Base-by-base conservation (phyloP, 192 early-diverging fungal species). In the Chytriomyces sp. region DNA sequence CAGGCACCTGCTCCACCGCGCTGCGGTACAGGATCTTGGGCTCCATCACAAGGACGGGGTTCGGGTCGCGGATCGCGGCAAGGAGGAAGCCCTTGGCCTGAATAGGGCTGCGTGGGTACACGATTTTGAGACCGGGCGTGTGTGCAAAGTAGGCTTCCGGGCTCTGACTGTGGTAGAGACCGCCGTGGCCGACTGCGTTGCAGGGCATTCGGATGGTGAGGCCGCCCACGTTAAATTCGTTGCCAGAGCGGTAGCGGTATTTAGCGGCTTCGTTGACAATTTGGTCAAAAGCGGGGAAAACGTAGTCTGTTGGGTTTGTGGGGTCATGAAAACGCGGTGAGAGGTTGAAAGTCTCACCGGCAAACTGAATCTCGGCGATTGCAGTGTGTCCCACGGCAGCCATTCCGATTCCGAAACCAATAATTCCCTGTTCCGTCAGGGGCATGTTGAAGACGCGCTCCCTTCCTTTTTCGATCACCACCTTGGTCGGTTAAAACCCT, bases 321-420 rank as follows among this genome's bases (percentile, higher is more conserved):
- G n/a, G n/a, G n/a, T n/a, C n/a, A n/a, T n/a, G n/a, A n/a, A n/a
- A n/a, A n/a, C n/a, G n/a, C n/a, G n/a, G n/a, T n/a, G n/a, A n/a
- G n/a, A n/a, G n/a, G n/a, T n/a, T n/a, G n/a, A n/a, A n/a, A n/a
- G n/a, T n/a, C n/a, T n/a, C n/a, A n/a, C n/a, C 96, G 4, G 94
- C 96, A 82, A 98, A 98, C 82, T 98, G 96, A 32, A 98, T 97
- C 78, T 98, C 96, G 32, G 96, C 96, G 74, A 98, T 93, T 41
- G 96, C 93, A 19, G 95, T 97, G 73, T 93, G 92, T 25, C 96
- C 96, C 72, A 93, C 90, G 26, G 95, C 82, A 3, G 96, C 96
- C 87, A 97, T 85, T 33, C 96, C 96, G 66, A 98, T 93, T 10
- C 84, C 95, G 77, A 98, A 98, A 38, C 95, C 96, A 30, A 90